These are phyloP conservation scores for Periconia digitata DNA, from an alignment of 2,329 filamentous ascomycete species.

Conservation along the genomic window DNA sequence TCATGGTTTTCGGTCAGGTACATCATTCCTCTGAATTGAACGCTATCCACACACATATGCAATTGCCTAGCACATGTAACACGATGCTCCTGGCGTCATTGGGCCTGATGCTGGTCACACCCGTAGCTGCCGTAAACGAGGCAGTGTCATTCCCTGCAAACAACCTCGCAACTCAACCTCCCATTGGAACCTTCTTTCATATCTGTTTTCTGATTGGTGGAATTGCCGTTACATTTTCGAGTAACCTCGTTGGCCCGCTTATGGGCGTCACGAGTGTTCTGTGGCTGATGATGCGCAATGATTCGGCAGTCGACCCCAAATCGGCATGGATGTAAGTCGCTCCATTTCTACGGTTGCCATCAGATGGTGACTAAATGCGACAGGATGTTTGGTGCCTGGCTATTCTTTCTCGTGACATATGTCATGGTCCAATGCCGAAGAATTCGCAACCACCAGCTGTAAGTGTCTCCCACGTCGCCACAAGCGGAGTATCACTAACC, in stretches of 20 bases:
- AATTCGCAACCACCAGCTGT: conserved; percentile 13
- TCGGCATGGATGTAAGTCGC: conserved; percentile 18
- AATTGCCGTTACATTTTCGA: background rate
- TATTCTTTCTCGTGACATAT: conserved; percentile 10
- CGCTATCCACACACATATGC: too few relatives aligned
- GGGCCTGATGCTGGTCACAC: background rate
- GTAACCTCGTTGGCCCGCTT: conserved; percentile 11
- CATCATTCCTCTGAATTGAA: too few relatives aligned
- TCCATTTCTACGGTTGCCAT: background rate
- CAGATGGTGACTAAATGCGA: background rate
- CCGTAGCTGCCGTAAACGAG: conserved; percentile 1
- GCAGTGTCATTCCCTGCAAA: background rate
- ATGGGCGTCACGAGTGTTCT: conserved; percentile 20
- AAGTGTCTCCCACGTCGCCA: background rate
- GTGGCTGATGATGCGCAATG: conserved; percentile 23
- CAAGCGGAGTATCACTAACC: background rate
- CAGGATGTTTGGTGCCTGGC: conserved; percentile 19
- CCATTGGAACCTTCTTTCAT: background rate
- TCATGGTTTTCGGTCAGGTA: too few relatives aligned
- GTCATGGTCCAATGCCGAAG: conserved; percentile 13
- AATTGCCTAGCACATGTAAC: too few relatives aligned
- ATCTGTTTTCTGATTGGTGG: conserved; percentile 6
- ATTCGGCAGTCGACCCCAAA: conserved; percentile 12
- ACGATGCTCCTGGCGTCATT: background rate
- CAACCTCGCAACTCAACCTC: background rate